Base-by-base conservation (phyloP, 257 asterid genomes). In the Solanum pimpinellifolium region DNA sequence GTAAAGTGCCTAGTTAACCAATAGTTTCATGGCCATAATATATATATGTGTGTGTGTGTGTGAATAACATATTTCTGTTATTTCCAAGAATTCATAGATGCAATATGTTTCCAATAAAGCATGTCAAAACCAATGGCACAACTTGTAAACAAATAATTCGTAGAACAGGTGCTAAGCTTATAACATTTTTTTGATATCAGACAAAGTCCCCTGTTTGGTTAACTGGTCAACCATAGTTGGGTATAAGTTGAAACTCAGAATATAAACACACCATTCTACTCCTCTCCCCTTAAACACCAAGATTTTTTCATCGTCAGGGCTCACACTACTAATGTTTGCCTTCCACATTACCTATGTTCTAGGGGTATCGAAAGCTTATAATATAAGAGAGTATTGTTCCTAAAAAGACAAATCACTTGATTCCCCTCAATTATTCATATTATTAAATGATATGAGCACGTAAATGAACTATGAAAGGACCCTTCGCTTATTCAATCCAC, bases 1-100 rank as follows among this genome's bases (percentile, higher is more conserved):
- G 85, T 90, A 91, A 89, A 73, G 91, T 60, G 47, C 94, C 99
- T 96, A 46, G 76, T 27, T 29, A 87, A 90, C 75, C 82, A 88
- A 27, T 62, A 66, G 73, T 66, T 66, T 25, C 73, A 66, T 25
- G 73, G 72, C 33, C 35, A 69, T 68, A 68, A 29, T 62, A 10
- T 52, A 18, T 52, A 52, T 52, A 16, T 52, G 39, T 37, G 39
- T 37, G 39, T 37, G 39, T 5, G 39, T 37, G 39, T 37, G 41
- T 31, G n/a, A 31, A 15, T 29, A 70, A 31, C 42, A 33, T 70
- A 1, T 70, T 70, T 31, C 25, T 31, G 8, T 31, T 70, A 31
- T 15, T 70, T 70, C 1, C 77, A 70, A 29, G 42, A 62, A 62
- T 62, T 23, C 70, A 11, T n/a, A 62, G 14, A 35, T 73, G 27